Conservation (phyloP, 2,329 filamentous ascomycete species). For the Trichophyton equinum region DNA sequence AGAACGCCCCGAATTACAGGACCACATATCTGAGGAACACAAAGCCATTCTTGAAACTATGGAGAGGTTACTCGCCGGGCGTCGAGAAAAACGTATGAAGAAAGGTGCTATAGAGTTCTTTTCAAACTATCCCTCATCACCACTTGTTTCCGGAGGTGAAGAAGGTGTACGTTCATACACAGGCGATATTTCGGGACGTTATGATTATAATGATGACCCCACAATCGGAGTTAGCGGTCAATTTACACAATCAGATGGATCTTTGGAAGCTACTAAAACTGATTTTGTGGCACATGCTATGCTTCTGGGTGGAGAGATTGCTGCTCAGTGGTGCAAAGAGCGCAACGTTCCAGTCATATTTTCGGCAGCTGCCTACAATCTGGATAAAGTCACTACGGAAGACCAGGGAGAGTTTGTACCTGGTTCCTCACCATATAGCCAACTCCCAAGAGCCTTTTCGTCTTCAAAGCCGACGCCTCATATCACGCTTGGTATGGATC, state of each 20-base stretch:
- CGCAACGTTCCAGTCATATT: constrained; percentile 41
- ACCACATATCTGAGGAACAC: constrained; percentile 24
- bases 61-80: constrained; percentile 28
- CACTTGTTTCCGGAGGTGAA: constrained; percentile 18
- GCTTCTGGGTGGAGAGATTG: constrained; percentile 43
- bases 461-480: constrained; percentile 39
- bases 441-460: constrained; percentile 28
- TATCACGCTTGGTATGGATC: constrained; percentile 37
- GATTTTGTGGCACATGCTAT: constrained; percentile 39
- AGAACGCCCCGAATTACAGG: constrained; percentile 16
- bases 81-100: constrained; percentile 24
- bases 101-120: constrained; percentile 30
- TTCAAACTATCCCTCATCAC: constrained; percentile 10
- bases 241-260: constrained; percentile 25
- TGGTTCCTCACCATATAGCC: neutral
- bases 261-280: constrained; percentile 26
- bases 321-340: constrained; percentile 40
- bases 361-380: constrained; percentile 28
- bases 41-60: constrained; percentile 25
- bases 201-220: constrained; percentile 23
- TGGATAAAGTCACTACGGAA: constrained; percentile 21
- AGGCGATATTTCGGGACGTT: constrained; percentile 20
- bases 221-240: constrained; percentile 25
- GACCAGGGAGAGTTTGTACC: constrained; percentile 30
- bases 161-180: constrained; percentile 18